A percentile compares a stretch with the other conserved stretches of the same genome.
Conservation (phyloP, 345 rosid species). For the Citrus sp. region DNA sequence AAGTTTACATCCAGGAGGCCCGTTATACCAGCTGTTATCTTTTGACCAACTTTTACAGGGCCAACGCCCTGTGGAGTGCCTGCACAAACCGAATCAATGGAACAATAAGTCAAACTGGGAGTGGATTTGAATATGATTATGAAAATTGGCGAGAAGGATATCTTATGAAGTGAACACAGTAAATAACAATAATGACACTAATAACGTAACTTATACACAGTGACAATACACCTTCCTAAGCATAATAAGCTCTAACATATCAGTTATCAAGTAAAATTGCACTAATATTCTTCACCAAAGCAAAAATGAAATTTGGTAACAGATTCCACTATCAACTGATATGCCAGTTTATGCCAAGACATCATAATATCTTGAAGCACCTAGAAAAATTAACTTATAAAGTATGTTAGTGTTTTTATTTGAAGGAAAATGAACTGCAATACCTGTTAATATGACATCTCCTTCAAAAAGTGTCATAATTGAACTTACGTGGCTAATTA, state of each 20-base stretch:
- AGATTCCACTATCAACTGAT: not conserved
- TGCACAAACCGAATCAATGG: slow-evolving; percentile 23
- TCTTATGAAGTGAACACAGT: no score
- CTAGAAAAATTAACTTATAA: no score
- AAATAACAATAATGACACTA: no score
- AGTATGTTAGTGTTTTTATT: not conserved
- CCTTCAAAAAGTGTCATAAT: slow-evolving; percentile 92
- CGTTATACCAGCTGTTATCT: slow-evolving; percentile 78
- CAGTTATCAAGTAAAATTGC: no score
- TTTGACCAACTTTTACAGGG: slow-evolving; percentile 82
- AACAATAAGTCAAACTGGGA: not conserved
- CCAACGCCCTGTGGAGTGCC: slow-evolving; percentile 94
- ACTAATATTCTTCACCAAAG: not conserved
- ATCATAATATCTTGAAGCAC: no score
- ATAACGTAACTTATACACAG: no score
- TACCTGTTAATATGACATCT: slow-evolving; percentile 90
- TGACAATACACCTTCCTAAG: no score
- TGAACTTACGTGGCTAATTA: slow-evolving; percentile 85
- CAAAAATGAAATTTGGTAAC: not conserved
- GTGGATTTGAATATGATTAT: not conserved
- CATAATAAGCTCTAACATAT: no score
- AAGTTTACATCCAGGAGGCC: slow-evolving; percentile 62
- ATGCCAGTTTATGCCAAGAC: not conserved
- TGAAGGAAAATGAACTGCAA: not conserved
- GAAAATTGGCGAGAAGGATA: no score